phyloP scores from a whole-genome alignment of 805 yeast species.

The Sungouiozyma ichnusensis region DNA sequence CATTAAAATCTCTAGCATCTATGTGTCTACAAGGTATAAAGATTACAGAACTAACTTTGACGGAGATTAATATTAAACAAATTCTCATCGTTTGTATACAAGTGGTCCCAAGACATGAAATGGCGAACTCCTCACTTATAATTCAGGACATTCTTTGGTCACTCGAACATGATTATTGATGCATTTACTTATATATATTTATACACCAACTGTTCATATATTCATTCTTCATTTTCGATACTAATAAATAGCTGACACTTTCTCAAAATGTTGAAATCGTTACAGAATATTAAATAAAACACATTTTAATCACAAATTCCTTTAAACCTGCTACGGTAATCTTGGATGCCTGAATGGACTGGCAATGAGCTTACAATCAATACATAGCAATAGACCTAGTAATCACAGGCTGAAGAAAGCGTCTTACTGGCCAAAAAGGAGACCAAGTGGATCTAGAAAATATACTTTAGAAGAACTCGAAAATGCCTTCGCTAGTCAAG shows the following conservation, averaged over 20 bases:
- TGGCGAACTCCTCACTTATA: slow-evolving; percentile 11
- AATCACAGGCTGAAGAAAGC: neutral
- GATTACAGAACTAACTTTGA: slow-evolving; percentile 13
- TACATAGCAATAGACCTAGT: neutral
- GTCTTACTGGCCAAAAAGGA: neutral
- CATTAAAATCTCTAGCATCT: slow-evolving; percentile 13
- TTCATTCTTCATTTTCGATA: too few relatives aligned
- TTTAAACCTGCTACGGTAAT: neutral
- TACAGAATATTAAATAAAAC: neutral
- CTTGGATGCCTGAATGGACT: too few relatives aligned
- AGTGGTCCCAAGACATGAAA: slow-evolving; percentile 13
- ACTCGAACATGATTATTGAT: neutral
- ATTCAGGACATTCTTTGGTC: slow-evolving; percentile 18
- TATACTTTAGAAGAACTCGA: neutral
- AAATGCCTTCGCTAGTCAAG: neutral
- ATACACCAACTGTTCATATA: too few relatives aligned
- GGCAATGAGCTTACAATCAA: neutral
- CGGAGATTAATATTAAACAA: slow-evolving; percentile 15
- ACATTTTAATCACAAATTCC: neutral
- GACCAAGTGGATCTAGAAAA: neutral
- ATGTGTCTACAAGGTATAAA: slow-evolving; percentile 21
- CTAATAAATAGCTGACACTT: too few relatives aligned
- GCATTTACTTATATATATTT: neutral
- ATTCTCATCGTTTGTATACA: slow-evolving; percentile 18
- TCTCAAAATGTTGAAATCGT: neutral